Evolutionary conservation across 768 basidiomycete species (phyloP).

Genomic region (Suillus plorans): DNA sequence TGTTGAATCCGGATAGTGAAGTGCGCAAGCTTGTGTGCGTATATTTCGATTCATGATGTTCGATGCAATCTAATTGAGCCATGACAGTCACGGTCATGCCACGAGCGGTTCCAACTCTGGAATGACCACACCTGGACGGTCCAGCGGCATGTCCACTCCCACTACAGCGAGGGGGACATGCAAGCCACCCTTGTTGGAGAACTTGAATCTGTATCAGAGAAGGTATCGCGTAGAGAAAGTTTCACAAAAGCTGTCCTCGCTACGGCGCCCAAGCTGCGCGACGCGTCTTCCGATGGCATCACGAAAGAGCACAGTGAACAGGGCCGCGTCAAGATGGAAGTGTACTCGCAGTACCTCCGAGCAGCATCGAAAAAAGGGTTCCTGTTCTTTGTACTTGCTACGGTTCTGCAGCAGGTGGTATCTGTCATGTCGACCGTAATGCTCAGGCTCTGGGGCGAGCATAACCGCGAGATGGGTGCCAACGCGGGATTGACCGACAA

Average conservation of each 20-base stretch:
- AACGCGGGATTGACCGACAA: conserved; percentile 55
- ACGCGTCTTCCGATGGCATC: conserved; percentile 43
- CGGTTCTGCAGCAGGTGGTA: conserved; percentile 53
- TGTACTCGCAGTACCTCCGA: conserved; percentile 76
- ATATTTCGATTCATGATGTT: neutral
- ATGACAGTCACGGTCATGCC: conserved; percentile 46
- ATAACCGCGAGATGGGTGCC: conserved; percentile 58
- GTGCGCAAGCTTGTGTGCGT: conserved; percentile 76
- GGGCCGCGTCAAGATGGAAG: conserved; percentile 74
- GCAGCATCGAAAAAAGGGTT: conserved; percentile 80
- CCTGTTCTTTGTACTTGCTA: conserved; percentile 57
- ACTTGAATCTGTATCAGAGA: conserved; percentile 46
- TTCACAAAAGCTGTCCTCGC: conserved; percentile 57
- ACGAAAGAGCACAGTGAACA: conserved; percentile 75
- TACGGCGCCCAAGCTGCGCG: conserved; percentile 37
- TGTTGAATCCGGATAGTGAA: conserved; percentile 61
- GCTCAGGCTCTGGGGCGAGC: conserved; percentile 81
- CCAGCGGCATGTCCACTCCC: conserved; percentile 28
- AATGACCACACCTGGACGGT: conserved; percentile 47
- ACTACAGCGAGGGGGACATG: conserved; percentile 19
- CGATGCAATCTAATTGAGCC: neutral
- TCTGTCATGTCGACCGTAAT: conserved; percentile 63
- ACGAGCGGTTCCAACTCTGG: conserved; percentile 45
- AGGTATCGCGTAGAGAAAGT: conserved; percentile 55
- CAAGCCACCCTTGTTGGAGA: conserved; percentile 25